These are phyloP conservation scores for Boletus reticulatus DNA, from an alignment of 768 basidiomycete genomes.

Conservation along the genomic window DNA sequence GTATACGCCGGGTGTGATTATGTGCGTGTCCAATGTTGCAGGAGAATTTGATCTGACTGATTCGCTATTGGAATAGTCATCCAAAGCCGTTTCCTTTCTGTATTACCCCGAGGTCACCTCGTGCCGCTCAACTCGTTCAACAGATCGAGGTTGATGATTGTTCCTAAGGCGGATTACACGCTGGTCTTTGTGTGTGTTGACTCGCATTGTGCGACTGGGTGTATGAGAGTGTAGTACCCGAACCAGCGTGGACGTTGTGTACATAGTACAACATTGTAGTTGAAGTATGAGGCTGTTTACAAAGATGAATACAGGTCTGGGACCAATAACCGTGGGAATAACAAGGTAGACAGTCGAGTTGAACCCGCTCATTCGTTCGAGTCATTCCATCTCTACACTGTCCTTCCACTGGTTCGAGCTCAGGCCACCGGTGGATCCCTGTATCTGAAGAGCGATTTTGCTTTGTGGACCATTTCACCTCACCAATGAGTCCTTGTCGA, in stretches of 20 bases:
- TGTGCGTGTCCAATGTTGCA: constrained; percentile 16
- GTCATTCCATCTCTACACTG: not conserved
- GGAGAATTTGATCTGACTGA: not conserved
- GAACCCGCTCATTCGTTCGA: too few species aligned
- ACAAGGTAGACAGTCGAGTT: too few species aligned
- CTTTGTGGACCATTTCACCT: constrained; percentile 25
- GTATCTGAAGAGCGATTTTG: constrained; percentile 22
- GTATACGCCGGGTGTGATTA: constrained; percentile 27
- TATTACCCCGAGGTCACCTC: constrained; percentile 18
- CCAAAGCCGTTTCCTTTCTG: constrained; percentile 19
- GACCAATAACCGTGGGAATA: too few species aligned
- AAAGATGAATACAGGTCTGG: too few species aligned
- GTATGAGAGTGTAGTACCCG: too few species aligned
- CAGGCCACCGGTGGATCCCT: constrained; percentile 26
- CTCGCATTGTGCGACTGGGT: too few species aligned
- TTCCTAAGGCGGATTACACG: too few species aligned
- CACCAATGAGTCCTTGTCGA: constrained; percentile 15
- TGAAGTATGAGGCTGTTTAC: too few species aligned
- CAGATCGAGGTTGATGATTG: constrained; percentile 4
- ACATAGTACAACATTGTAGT: not conserved
- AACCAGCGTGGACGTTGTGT: not conserved
- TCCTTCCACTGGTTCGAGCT: constrained; percentile 16
- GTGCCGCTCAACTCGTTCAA: constrained; percentile 13
- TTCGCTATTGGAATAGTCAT: not conserved
- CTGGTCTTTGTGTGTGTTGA: too few species aligned